A percentile compares a stretch with the other conserved stretches of the same genome.
Conservation (phyloP, 495 filamentous ascomycete species). For the Penicillium roqueforti region DNA sequence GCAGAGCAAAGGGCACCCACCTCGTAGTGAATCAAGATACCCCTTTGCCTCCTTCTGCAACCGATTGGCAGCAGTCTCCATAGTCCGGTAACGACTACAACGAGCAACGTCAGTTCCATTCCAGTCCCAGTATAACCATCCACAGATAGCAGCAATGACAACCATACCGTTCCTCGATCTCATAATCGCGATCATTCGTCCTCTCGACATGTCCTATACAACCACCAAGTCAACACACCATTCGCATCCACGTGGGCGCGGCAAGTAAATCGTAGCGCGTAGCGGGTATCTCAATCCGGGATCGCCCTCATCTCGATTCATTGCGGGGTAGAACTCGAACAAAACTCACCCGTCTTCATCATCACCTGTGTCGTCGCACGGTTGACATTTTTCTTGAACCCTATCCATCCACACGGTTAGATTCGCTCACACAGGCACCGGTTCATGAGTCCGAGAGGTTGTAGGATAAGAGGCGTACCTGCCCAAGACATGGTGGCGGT, state of each 20-base stretch:
- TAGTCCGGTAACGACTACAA: slow-evolving; percentile 83
- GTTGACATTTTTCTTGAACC: slow-evolving; percentile 99
- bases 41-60: slow-evolving; percentile 97
- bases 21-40: slow-evolving; percentile 90
- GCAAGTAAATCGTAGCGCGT: not conserved
- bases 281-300: not conserved
- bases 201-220: slow-evolving; percentile 85
- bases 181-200: slow-evolving; percentile 97
- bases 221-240: not conserved
- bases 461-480: slow-evolving; percentile 38
- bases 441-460: not conserved
- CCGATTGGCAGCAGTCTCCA: slow-evolving; percentile 87
- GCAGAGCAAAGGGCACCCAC: slow-evolving; percentile 36
- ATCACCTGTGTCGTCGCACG: slow-evolving; percentile 98
- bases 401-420: slow-evolving; percentile 38
- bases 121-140: not conserved
- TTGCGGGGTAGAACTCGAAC: slow-evolving; percentile 20
- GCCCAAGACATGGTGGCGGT: slow-evolving; percentile 60
- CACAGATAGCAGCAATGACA: not conserved
- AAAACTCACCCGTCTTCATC: slow-evolving; percentile 86
- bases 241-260: not conserved
- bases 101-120: slow-evolving; percentile 12
- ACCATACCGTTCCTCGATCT: slow-evolving; percentile 86
- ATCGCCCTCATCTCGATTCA: slow-evolving; percentile 1
- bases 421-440: slow-evolving; percentile 4